These are phyloP conservation scores for Verticillium albo-atrum DNA, from an alignment of 2,329 filamentous ascomycete genomes.

Conservation along the genomic window DNA sequence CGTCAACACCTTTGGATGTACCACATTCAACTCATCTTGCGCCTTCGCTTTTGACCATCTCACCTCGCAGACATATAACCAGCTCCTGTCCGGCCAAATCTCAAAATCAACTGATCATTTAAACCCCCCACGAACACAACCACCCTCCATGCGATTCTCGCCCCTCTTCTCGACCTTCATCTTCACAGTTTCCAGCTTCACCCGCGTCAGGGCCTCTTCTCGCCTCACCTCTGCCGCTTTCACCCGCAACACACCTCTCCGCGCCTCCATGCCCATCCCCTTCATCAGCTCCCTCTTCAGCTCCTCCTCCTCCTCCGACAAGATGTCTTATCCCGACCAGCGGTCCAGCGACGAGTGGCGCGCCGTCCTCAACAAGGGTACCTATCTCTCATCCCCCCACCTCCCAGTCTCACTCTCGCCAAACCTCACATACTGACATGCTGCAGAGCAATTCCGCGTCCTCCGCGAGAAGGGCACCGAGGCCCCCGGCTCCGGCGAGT, in stretches of 20 bases:
- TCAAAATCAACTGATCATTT: not conserved
- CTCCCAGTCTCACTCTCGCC: not conserved
- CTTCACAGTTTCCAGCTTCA: slow-evolving; percentile 42
- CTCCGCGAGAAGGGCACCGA: slow-evolving; percentile 93
- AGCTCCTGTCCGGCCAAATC: not conserved
- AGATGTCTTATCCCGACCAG: slow-evolving; percentile 75
- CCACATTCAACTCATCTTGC: not conserved
- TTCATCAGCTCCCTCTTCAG: slow-evolving; percentile 72
- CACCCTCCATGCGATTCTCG: slow-evolving; percentile 42
- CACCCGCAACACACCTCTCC: slow-evolving; percentile 18
- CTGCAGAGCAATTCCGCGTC: slow-evolving; percentile 86
- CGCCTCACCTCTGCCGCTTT: slow-evolving; percentile 16
- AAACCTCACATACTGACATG: slow-evolving; percentile 5
- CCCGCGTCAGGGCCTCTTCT: slow-evolving; percentile 23
- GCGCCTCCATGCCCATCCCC: slow-evolving; percentile 71
- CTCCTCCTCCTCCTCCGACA: slow-evolving; percentile 50
- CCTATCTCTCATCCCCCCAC: slow-evolving; percentile 9
- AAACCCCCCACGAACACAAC: not conserved
- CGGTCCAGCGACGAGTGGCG: slow-evolving; percentile 84
- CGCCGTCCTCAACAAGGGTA: slow-evolving; percentile 65
- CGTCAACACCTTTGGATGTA: not conserved
- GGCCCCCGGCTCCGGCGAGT: slow-evolving; percentile 71
- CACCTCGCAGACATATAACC: not conserved
- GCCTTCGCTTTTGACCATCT: not conserved
- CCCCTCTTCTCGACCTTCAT: slow-evolving; percentile 42